Evolutionary conservation across 179 eudicot species (phyloP).

Genomic region (Silene coronaria): DNA sequence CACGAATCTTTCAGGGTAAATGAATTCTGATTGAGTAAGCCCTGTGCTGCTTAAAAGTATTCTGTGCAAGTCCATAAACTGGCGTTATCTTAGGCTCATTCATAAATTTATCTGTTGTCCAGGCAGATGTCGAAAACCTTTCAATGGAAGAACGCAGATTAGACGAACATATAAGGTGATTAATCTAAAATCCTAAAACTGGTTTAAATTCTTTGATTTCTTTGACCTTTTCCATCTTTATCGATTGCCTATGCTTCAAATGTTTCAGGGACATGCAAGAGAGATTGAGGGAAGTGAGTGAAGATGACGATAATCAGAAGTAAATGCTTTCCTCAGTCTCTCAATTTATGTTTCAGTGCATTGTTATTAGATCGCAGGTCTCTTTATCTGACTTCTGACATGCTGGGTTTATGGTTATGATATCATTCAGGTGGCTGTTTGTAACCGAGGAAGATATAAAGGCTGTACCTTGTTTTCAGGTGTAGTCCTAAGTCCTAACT

Average conservation of each 20-base stretch:
- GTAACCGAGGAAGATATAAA: slow-evolving; percentile 95
- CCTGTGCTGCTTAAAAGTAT: neutral
- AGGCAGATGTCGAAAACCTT: slow-evolving; percentile 75
- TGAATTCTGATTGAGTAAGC: neutral
- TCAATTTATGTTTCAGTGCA: neutral
- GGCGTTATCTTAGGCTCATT: neutral
- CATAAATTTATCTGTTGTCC: slow-evolving; percentile 24
- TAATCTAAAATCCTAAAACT: neutral
- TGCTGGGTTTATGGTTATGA: slow-evolving; percentile 8
- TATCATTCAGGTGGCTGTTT: slow-evolving; percentile 62
- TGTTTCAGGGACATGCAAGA: slow-evolving; percentile 83
- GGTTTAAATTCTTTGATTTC: slow-evolving; percentile 4
- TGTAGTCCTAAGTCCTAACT: slow-evolving; percentile 17
- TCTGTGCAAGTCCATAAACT: neutral
- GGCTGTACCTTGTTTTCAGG: slow-evolving; percentile 75
- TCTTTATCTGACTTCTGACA: slow-evolving; percentile 17
- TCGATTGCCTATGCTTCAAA: slow-evolving; percentile 19
- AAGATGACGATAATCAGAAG: slow-evolving; percentile 77
- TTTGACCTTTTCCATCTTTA: neutral
- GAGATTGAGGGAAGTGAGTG: slow-evolving; percentile 72
- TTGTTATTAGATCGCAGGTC: neutral
- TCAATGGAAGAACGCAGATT: slow-evolving; percentile 61
- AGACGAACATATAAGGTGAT: slow-evolving; percentile 78
- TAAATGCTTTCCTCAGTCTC: slow-evolving; percentile 20
- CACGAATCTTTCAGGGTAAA: neutral